phyloP scores from a whole-genome alignment of 306 rosid species.

The Ziziphus jujuba region DNA sequence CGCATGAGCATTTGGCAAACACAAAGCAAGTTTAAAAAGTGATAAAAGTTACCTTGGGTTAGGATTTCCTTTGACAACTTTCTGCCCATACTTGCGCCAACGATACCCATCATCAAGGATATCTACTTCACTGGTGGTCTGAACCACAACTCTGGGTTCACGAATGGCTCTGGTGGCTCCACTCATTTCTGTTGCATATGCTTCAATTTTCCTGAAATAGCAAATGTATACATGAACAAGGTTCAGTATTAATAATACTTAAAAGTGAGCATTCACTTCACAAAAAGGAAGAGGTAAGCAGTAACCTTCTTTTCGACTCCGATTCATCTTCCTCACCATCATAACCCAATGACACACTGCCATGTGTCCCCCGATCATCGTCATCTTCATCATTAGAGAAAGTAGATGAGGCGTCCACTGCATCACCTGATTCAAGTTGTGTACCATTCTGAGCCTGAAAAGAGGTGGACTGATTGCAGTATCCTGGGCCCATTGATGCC shows the following conservation, averaged over 20 bases:
- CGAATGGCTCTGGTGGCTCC: constrained; percentile 98
- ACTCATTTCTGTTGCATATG: constrained; percentile 80
- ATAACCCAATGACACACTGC: constrained; percentile 75
- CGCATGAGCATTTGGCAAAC: neutral
- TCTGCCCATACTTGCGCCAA: constrained; percentile 98
- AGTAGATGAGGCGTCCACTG: constrained; percentile 80
- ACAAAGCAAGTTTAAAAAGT: constrained; percentile 1
- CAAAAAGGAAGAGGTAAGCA: constrained; percentile 23
- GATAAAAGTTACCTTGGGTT: constrained; percentile 76
- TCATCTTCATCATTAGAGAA: constrained; percentile 92
- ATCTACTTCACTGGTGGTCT: constrained; percentile 97
- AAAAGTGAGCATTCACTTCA: constrained; percentile 21
- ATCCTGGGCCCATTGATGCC: constrained; percentile 59
- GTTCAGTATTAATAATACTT: constrained; percentile 7
- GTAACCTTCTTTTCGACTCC: constrained; percentile 89
- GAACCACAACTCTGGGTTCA: constrained; percentile 98
- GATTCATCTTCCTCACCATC: constrained; percentile 95
- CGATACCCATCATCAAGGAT: constrained; percentile 96
- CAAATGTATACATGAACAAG: constrained; percentile 14
- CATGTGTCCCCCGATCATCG: constrained; percentile 86
- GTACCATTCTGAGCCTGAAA: constrained; percentile 67
- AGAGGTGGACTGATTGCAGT: constrained; percentile 56
- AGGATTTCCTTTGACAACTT: constrained; percentile 97
- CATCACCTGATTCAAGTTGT: constrained; percentile 65
- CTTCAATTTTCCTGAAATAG: constrained; percentile 80